Evolutionary conservation across 164 flowering plant species (phyloP).

Genomic region (Nelumbo lutea): DNA sequence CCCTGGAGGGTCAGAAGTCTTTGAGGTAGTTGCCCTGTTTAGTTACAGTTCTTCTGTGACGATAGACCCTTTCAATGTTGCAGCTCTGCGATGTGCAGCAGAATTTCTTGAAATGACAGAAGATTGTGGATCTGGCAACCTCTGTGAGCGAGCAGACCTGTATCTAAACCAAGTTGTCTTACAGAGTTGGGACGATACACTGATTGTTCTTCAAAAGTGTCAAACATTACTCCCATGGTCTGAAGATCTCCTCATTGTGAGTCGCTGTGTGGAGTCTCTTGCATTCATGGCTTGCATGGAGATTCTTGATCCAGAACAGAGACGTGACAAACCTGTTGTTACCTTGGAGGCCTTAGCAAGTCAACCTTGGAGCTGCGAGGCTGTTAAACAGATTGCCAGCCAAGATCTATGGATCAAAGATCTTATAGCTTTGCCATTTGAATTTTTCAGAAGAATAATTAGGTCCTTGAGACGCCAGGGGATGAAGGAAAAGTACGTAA

Average conservation of each 20-base stretch:
- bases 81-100: conserved; percentile 78
- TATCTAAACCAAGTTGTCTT: conserved; percentile 83
- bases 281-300: conserved; percentile 99
- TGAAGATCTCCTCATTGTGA: conserved; percentile 73
- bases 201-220: conserved; percentile 81
- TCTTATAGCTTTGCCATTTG: conserved; percentile 70
- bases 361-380: conserved; percentile 54
- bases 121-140: conserved; percentile 53
- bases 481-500: conserved; percentile 84
- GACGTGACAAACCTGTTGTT: conserved; percentile 54
- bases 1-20: conserved; percentile 83
- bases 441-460: conserved; percentile 69
- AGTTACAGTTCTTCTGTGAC: conserved; percentile 61
- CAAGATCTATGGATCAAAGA: conserved; percentile 80
- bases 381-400: conserved; percentile 42
- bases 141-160: conserved; percentile 66
- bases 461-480: conserved; percentile 87
- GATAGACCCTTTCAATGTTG: conserved; percentile 78
- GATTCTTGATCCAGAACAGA: conserved; percentile 85
- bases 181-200: conserved; percentile 86
- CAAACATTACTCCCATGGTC: conserved; percentile 67
- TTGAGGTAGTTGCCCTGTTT: conserved; percentile 76
- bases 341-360: conserved; percentile 45
- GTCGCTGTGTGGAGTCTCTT: conserved; percentile 87
- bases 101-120: conserved; percentile 87